These are phyloP conservation scores for Pyropia yezoensis DNA, from an alignment of 23 red algal genomes.

Conservation along the genomic window DNA sequence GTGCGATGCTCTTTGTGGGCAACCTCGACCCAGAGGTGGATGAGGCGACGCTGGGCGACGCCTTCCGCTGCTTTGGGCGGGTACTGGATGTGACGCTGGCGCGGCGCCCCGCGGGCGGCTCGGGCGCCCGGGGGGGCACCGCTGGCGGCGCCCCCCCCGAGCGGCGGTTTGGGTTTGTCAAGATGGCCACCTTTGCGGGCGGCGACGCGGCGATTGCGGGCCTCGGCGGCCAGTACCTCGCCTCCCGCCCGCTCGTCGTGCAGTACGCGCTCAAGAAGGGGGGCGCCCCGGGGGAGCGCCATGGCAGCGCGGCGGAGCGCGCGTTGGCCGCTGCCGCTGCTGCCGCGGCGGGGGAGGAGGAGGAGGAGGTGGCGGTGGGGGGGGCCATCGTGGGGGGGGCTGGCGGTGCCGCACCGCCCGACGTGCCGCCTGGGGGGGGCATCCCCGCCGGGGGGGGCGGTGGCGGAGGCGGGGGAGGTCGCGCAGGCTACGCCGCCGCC, in stretches of 20 bases:
- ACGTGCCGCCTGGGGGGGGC: no score
- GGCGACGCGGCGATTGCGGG: slow-evolving; percentile 66
- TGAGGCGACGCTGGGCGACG: slow-evolving; percentile 64
- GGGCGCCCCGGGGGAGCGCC: slow-evolving; percentile 37
- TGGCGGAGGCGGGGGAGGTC: no score
- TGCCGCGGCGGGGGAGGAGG: slow-evolving; percentile 1
- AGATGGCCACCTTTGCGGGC: slow-evolving; percentile 57
- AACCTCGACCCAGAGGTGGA: slow-evolving; percentile 78
- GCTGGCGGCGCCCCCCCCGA: no score
- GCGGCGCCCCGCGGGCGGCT: slow-evolving; percentile 39
- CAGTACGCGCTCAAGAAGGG: slow-evolving; percentile 92
- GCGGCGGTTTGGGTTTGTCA: slow-evolving; percentile 70
- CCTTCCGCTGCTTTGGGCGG: slow-evolving; percentile 65
- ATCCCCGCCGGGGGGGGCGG: no score
- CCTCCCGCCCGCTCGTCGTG: slow-evolving; percentile 57
- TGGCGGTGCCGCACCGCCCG: no score
- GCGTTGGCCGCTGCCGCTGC: slow-evolving; percentile 44
- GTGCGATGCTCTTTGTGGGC: slow-evolving; percentile 90
- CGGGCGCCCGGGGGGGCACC: neutral
- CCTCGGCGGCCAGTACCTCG: slow-evolving; percentile 68
- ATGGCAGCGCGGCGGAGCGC: slow-evolving; percentile 72
- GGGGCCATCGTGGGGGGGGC: no score
- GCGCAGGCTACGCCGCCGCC: no score
- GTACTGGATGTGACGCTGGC: slow-evolving; percentile 70
- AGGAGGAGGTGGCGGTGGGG: no score